Evolutionary conservation across 331 rosid genomes (phyloP), one percentile per base, ranked within the genome.

Genomic region (Quercus phellos): DNA sequence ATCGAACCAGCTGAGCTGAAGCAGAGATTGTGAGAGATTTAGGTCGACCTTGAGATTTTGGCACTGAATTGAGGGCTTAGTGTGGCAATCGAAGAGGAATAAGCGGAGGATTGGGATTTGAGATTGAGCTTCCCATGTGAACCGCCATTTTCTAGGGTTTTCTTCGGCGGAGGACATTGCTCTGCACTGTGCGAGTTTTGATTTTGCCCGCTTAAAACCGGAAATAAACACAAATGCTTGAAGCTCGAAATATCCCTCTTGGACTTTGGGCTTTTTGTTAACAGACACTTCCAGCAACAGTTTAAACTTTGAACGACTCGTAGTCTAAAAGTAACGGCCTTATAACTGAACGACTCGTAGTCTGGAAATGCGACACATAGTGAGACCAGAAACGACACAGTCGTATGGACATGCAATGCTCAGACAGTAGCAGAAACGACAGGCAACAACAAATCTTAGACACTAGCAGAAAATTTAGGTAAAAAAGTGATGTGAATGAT

Each of bases 111-210:
- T 92, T 54, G 98, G 91, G 77, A 83, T 75, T 83, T 89, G 92
- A 6, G 97, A 89, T 75, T 90, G 99, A 7, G 96, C 83, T 85
- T 92, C 98, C 98, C 99, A 94, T 16, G 94, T 90, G 74, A 86
- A 94, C 58, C 84, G 91, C 99, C 97, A 92, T 80, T 61, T 79
- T 67, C 56, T 74, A 71, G 80, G 76, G 72, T 21, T 73, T 77
- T 71, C 82, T 54, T 56, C 51, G 9, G 53, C 53, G 17, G 17
- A 46, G 4, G 73, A 54, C 86, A 84, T 84, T 55, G 51, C 16
- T 79, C 26, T 46, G 42, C 74, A 19, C 73, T 11, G 30, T 19
- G 21, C 7, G 8, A n/a, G 32, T 18, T 6, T 38, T 77, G 34
- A 19, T 18, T 6, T 38, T 77, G 34, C 19, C 55, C 74, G 74